phyloP scores from a whole-genome alignment of 371 early-diverging fungal species.

The Chytridiales sp. region DNA sequence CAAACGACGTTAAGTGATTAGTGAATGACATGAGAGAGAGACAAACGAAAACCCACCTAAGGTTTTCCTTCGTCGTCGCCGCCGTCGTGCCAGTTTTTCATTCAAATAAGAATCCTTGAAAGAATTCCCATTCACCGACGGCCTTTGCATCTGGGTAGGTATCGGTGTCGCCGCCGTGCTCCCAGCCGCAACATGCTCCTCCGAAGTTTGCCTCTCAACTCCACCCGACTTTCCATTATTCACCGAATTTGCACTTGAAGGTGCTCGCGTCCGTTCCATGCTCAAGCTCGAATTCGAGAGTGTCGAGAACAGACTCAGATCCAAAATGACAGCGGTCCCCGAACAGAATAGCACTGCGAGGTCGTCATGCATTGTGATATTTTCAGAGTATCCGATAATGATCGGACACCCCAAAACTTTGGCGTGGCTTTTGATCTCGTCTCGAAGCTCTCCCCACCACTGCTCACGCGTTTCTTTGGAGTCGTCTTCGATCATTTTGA shows the following conservation, averaged over 20 bases:
- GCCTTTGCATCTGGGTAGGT: slow-evolving; percentile 3
- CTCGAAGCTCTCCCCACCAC: slow-evolving; percentile 77
- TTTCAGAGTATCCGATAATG: slow-evolving; percentile 71
- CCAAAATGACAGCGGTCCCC: slow-evolving; percentile 66
- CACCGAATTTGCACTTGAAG: slow-evolving; percentile 2
- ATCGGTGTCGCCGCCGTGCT: neutral
- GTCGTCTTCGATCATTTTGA: slow-evolving; percentile 67
- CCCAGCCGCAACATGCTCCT: slow-evolving; percentile 2
- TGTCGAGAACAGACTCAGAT: slow-evolving; percentile 27
- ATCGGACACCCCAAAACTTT: slow-evolving; percentile 58
- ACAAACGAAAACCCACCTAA: slow-evolving; percentile 19
- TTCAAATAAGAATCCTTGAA: slow-evolving; percentile 25
- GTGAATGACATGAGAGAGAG: neutral
- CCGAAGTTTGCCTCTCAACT: too few relatives aligned
- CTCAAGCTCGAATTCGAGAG: neutral
- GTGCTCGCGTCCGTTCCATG: neutral
- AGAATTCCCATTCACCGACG: slow-evolving; percentile 8
- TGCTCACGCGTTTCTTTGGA: slow-evolving; percentile 58
- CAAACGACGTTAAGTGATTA: slow-evolving; percentile 11
- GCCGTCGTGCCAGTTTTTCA: slow-evolving; percentile 23
- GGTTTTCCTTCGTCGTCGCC: slow-evolving; percentile 21
- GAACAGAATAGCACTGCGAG: slow-evolving; percentile 61
- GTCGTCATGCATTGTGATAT: slow-evolving; percentile 60
- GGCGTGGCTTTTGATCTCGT: slow-evolving; percentile 72
- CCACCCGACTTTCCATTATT: slow-evolving; percentile 6